Evolutionary conservation across 2,329 filamentous ascomycete species (phyloP), one percentile per base, ranked within the genome.

Genomic region (Leptographium lundbergii): DNA sequence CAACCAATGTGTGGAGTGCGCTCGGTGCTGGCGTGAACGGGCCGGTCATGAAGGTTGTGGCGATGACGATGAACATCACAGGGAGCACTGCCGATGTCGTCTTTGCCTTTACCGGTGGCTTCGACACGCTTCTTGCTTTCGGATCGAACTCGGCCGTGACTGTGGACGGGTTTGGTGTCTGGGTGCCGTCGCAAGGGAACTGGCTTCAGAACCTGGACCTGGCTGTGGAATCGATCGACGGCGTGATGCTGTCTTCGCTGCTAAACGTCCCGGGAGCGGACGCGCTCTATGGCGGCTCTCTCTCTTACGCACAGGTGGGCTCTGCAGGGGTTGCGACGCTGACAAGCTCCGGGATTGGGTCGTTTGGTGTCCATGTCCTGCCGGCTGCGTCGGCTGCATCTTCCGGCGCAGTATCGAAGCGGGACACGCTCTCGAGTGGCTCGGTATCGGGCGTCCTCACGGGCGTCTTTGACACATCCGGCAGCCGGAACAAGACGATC

Each of bases 21-120:
- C 78, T 99, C 7, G 94, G 94, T 50, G 87, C 86, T 39, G 94
- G 94, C 61, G 86, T 99, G 36, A 83, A 95, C 67, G 94, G 91
- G 24, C 76, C 77, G 7, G 91, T 97, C 19, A 75, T 78, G 57
- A 80, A 81, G 56, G 83, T 96, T 59, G 87, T 95, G 22, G 82
- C 88, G 0, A 78, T 97, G 66, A 79, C 80, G 17, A 75, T 97
- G 68, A 97, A 96, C 69, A 73, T 95, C 34, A 91, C 87, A 0
- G 74, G 74, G 24, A 79, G 81, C 45, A 77, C 77, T 22, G 80
- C 84, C 0, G 89, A 96, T 69, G 80, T 81, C 14, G 89, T 87
- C 25, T 80, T 97, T 62, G 84, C 87, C 1, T 76, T 99, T 61
- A 92, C 85, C 55, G 94, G 94, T 6, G 78, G 83, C 61, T 99